Evolutionary conservation across 2,329 filamentous ascomycete genomes (phyloP).

Genomic region (Trichoderma harzianum): DNA sequence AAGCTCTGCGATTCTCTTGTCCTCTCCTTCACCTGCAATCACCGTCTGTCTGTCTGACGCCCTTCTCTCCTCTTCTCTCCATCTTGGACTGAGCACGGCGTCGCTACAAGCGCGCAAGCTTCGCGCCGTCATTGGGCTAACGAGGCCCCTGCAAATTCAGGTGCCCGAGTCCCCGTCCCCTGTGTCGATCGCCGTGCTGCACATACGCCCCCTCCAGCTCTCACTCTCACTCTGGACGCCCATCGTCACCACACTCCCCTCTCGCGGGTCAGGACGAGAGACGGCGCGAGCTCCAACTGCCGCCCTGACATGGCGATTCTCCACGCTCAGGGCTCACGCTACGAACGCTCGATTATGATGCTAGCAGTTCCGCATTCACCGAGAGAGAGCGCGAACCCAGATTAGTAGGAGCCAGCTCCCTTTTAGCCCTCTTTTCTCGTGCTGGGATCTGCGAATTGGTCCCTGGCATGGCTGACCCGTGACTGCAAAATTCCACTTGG

Average conservation of each 20-base stretch:
- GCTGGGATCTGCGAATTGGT: background rate
- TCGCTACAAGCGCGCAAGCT: background rate
- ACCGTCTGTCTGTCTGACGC: background rate
- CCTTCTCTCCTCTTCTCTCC: background rate
- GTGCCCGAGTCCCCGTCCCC: slow-evolving; percentile 18
- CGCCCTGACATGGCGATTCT: background rate
- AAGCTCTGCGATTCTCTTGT: background rate
- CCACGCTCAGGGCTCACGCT: background rate
- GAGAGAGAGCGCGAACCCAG: background rate
- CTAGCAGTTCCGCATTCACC: background rate
- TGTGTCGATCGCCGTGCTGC: slow-evolving; percentile 19
- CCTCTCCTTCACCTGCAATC: background rate
- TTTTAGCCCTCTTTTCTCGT: background rate
- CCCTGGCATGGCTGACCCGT: background rate
- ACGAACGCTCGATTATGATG: background rate
- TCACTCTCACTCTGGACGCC: background rate
- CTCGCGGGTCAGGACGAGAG: background rate
- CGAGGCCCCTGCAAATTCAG: slow-evolving; percentile 10
- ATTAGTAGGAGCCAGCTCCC: background rate
- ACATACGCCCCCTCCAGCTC: background rate
- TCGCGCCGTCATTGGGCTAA: background rate
- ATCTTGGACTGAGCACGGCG: background rate
- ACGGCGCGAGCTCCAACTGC: background rate
- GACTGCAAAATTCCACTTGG: background rate
- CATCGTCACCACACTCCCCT: background rate